Base-by-base conservation (phyloP, 441 rosid species). In the Adansonia gregorii region DNA sequence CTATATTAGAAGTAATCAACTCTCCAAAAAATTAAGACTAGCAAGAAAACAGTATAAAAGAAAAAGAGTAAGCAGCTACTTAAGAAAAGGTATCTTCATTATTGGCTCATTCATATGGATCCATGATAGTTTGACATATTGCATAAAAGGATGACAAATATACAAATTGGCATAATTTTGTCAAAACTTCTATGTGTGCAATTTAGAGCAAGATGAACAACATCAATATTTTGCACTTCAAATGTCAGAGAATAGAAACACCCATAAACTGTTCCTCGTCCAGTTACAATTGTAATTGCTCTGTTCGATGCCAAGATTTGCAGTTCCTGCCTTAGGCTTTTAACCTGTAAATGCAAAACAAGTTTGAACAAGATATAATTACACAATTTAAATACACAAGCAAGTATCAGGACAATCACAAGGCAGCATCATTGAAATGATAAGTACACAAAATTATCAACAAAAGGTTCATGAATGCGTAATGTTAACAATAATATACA, bases 251-350 rank as follows among this genome's bases (percentile, higher is more conserved):
- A 27, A 27, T 27, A 67, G 27, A 12, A 10, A 78, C 51, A 76
- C 78, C 31, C 48, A 76, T 60, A 76, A 96, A 98, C 96, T 89
- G 89, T 79, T 81, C 94, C 90, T 79, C 82, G 84, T 60, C 92
- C 80, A 79, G 95, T 89, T 74, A 94, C 84, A 70, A 96, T 93
- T 6, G 94, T 93, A 65, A 94, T 71, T 67, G 96, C 85, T 80
- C 93, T 84, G 78, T 79, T 89, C 73, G 94, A 82, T 11, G 88
- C 77, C 78, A 96, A 71, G 63, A 85, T 59, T 81, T 85, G 88
- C 81, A 94, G 82, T 81, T 94, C 95, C 84, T 88, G 83, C 67
- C 93, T 87, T 17, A 96, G 85, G 81, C 86, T 92, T 78, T 86
- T 82, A 69, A 96, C 98, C 99, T 96, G 85, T 17, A 80, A 74